phyloP scores from a whole-genome alignment of 2,329 filamentous ascomycete genomes.

The Penicillium sp. region DNA sequence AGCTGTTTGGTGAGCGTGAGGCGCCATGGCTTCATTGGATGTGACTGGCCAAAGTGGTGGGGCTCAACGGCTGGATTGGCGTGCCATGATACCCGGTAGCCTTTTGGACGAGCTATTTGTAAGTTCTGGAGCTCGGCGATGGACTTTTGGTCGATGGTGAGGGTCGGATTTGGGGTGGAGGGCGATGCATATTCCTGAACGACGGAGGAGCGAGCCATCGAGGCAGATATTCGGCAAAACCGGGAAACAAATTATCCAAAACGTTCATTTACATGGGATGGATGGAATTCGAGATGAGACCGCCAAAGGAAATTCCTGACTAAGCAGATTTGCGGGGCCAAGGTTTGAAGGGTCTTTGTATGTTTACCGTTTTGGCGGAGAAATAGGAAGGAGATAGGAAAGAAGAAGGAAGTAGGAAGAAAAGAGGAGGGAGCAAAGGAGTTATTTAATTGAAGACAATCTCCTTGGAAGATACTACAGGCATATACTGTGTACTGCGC shows the following conservation, averaged over 20 bases:
- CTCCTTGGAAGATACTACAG: not conserved
- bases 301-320: not conserved
- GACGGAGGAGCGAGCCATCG: conserved; percentile 45
- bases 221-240: not conserved
- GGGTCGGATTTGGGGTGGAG: conserved; percentile 43
- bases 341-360: no score
- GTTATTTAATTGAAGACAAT: no score
- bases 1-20: conserved; percentile 92
- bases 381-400: not conserved
- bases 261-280: not conserved
- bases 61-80: conserved; percentile 92
- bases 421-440: no score
- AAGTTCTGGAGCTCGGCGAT: conserved; percentile 55
- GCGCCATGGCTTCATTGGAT: conserved; percentile 99
- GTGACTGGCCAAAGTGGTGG: conserved; percentile 93
- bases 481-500: not conserved
- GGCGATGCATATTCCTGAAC: conserved; percentile 51
- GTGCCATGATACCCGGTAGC: conserved; percentile 91
- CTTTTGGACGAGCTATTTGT: conserved; percentile 74
- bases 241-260: not conserved
- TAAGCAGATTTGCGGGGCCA: conserved; percentile 1
- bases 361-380: no score
- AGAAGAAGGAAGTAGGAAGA: no score
- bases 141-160: conserved; percentile 53
- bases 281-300: conserved; percentile 3